Evolutionary conservation across 305 asterid species (phyloP).

Genomic region (Solanum hybrid): DNA sequence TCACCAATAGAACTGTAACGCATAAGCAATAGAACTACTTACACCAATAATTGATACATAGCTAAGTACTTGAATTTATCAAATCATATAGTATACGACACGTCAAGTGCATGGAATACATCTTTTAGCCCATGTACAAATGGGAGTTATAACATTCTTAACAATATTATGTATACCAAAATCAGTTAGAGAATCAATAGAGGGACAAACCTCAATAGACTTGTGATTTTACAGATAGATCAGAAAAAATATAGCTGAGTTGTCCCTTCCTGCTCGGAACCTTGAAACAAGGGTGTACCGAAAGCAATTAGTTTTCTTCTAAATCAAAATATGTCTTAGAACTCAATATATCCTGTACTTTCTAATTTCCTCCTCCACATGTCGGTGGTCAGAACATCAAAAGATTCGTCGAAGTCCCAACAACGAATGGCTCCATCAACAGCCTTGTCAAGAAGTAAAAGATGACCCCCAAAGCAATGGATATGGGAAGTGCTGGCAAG

Average conservation of each 20-base stretch:
- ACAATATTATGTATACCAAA: not conserved
- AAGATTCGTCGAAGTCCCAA: slow-evolving; percentile 76
- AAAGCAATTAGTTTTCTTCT: not conserved
- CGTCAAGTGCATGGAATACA: not conserved
- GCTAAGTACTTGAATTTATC: not conserved
- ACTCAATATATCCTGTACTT: not conserved
- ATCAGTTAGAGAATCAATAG: not conserved
- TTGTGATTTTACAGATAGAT: not conserved
- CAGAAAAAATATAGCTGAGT: not conserved
- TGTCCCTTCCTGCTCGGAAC: not conserved
- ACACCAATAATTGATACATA: not conserved
- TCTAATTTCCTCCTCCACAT: not conserved
- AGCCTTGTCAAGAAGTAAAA: slow-evolving; percentile 88
- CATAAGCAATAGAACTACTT: not conserved
- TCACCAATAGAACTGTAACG: not conserved
- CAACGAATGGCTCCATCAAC: slow-evolving; percentile 91
- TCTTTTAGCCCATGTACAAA: not conserved
- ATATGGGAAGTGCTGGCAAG: slow-evolving; percentile 90
- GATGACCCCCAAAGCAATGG: slow-evolving; percentile 65
- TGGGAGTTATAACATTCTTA: not conserved
- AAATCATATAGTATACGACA: not conserved
- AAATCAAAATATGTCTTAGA: not conserved
- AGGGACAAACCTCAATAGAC: slow-evolving; percentile 11
- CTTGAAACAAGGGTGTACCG: not conserved
- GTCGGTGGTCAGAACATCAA: slow-evolving; percentile 59